Percentiles rank a stretch among this genome's conserved stretches.
These are phyloP conservation scores for Amanita inopinata DNA, from an alignment of 768 basidiomycete species.

Conservation along the genomic window DNA sequence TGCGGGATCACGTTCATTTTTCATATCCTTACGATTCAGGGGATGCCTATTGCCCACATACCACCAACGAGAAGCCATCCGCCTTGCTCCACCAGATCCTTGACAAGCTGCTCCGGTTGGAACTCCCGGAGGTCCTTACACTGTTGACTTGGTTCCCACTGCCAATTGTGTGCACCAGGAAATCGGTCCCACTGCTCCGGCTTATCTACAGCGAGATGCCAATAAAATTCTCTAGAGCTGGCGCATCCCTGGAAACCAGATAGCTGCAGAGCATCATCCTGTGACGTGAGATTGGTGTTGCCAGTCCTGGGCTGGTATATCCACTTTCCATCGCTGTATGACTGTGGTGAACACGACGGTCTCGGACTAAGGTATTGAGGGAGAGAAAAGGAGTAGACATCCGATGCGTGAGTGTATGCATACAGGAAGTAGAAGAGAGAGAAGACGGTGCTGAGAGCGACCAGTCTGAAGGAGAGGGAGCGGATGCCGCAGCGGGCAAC, in stretches of 20 bases:
- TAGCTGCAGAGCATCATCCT: conserved; percentile 37
- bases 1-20: conserved; percentile 13
- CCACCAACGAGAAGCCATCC: conserved; percentile 64
- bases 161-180: conserved; percentile 40
- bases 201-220: conserved; percentile 53
- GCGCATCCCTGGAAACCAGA: conserved; percentile 57
- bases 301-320: conserved; percentile 20
- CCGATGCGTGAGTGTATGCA: conserved; percentile 14
- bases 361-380: not conserved
- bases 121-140: conserved; percentile 35
- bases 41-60: no score
- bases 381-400: conserved; percentile 7
- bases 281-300: conserved; percentile 11
- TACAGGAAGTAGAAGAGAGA: conserved; percentile 18
- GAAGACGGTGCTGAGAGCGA: conserved; percentile 14
- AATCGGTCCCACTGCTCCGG: conserved; percentile 40
- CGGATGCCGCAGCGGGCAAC: conserved; percentile 15
- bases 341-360: conserved; percentile 21
- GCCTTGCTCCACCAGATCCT: conserved; percentile 54
- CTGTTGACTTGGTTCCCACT: conserved; percentile 38
- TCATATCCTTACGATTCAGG: not conserved
- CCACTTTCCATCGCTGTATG: conserved; percentile 25
- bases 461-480: conserved; percentile 14
- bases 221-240: conserved; percentile 47
- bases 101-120: conserved; percentile 33